A percentile compares a stretch with the other conserved stretches of the same genome.
Evolutionary conservation across 495 filamentous ascomycete genomes (phyloP).

Genomic region (Entonaema liquescens): DNA sequence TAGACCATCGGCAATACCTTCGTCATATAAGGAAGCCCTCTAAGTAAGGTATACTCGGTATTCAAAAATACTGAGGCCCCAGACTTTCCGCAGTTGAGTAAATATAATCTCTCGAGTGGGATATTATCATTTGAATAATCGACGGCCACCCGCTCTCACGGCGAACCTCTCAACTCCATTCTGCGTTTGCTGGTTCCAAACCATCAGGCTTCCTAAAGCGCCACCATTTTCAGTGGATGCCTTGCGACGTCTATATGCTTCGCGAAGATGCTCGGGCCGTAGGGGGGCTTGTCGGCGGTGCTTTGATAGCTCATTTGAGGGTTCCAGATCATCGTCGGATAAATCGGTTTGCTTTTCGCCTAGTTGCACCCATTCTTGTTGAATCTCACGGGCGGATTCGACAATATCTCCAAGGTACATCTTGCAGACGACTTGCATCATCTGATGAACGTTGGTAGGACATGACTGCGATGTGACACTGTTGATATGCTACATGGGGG

Average conservation of each 20-base stretch:
- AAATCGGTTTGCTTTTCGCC: conserved; percentile 59
- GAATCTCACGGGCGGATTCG: conserved; percentile 79
- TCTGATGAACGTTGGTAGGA: conserved; percentile 77
- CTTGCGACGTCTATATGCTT: conserved; percentile 78
- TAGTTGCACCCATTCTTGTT: conserved; percentile 76
- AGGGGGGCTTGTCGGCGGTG: conserved; percentile 69
- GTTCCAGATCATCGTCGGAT: conserved; percentile 44
- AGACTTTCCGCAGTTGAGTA: background rate
- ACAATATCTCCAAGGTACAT: conserved; percentile 85
- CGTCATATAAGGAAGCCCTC: background rate
- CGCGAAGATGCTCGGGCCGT: conserved; percentile 81
- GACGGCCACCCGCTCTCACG: conserved; percentile 67
- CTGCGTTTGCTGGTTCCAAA: conserved; percentile 68
- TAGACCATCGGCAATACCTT: background rate
- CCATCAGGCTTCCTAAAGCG: conserved; percentile 74
- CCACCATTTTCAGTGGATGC: conserved; percentile 70
- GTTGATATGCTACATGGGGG: conserved; percentile 70
- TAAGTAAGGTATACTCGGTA: background rate
- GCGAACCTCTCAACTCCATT: conserved; percentile 70
- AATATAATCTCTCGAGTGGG: background rate
- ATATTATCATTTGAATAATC: conserved; percentile 67
- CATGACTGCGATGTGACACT: conserved; percentile 90
- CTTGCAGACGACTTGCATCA: conserved; percentile 83
- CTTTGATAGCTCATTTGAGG: conserved; percentile 46
- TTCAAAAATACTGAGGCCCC: background rate